Base-by-base conservation (phyloP, 1,284 basidiomycete genomes). In the Trichosporon faecale region DNA sequence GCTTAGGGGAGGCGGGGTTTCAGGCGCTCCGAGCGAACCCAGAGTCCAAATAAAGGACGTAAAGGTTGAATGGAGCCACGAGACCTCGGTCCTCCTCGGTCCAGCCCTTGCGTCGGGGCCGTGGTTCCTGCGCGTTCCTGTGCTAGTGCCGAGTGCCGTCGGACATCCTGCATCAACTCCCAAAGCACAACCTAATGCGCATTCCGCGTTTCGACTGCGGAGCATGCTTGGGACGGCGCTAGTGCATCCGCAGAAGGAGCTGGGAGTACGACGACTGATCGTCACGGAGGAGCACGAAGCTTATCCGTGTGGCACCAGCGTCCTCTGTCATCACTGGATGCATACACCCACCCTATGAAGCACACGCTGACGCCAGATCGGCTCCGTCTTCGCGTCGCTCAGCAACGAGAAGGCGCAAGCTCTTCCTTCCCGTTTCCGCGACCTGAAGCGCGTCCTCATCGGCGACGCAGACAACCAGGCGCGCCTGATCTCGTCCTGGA, bases 321-420 rank as follows among this genome's bases (percentile, higher is more conserved):
- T 6, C 40, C 5, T 14, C 11, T 14, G 35, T 37, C 35, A 37
- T 37, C 35, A 12, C 11, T 37, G 2, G 21, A 46, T 46, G 44
- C 44, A 46, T 46, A 52, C 5, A 2, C 16, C 14, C 16, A 5
- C 40, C 40, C 18, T 9, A 33, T 4, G 33, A 5, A 9, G 9
- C 33, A 33, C 33, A 33, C 46, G 57, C 57, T 60, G 31, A 65
- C 67, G 25, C 3, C 67, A 81, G 77, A 89, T 91, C 67, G 86
- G 86, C 1, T 84, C 85, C 16, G 87, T 90, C 37, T 90, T 90
- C 77, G 84, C 87, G 0, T 88, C 88, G 0, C 82, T 89, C 6
- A 85, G 86, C 1, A 83, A 84, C 11, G 85, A 86, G 68, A 76
- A 80, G 1, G 79, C 81, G 18, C 78, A 74, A 0, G 76, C 77